Base-by-base conservation (phyloP, 768 basidiomycete species). In the Naematelia aurantialba region DNA sequence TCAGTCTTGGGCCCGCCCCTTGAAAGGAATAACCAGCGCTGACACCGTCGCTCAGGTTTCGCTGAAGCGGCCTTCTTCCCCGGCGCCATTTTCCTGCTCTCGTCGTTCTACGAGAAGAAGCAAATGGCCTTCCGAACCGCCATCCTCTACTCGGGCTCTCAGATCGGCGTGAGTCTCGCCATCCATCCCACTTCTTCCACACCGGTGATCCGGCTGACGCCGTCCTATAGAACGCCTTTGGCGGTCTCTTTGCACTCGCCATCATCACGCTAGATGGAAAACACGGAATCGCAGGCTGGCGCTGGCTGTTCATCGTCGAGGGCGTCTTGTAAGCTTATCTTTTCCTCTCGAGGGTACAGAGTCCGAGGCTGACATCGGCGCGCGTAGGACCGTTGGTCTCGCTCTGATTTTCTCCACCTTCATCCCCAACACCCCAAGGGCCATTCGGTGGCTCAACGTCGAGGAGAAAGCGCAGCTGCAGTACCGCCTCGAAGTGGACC, bases 401-500 rank as follows among this genome's bases (percentile, higher is more conserved):
- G 66, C 58, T 11, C 31, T 66, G 44, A 59, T 71, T 47, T 65
- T 72, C 51, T 56, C 63, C 24, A 56, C 62, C n/a, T 66, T 70
- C 64, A 67, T 75, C 76, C 89, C 90, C 10, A 82, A 91, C 77
- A 89, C 91, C 70, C 91, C 91, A 1, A 75, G 82, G 47, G 84
- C 91, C 44, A 87, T 91, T 67, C 86, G 88, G 3, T 83, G 86
- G 26, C 79, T 94, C 30, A 69, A 58, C 29, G 59, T 53, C 21
- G 52, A 58, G 13, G 65, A 75, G 61, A 62, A 52, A 44, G 67
- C 69, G 19, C 60, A 56, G 42, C 66, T 74, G 2, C 52, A 56
- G 3, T 68, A 72, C 61, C 52, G 64, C 14, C 65, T 77, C 17
- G 64, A 74, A 29, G 50, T 66, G 39, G 74, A 75, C 30, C 62